Conservation (phyloP, 2,329 filamentous ascomycete species). For the Aspergillus pseudoglaucus region DNA sequence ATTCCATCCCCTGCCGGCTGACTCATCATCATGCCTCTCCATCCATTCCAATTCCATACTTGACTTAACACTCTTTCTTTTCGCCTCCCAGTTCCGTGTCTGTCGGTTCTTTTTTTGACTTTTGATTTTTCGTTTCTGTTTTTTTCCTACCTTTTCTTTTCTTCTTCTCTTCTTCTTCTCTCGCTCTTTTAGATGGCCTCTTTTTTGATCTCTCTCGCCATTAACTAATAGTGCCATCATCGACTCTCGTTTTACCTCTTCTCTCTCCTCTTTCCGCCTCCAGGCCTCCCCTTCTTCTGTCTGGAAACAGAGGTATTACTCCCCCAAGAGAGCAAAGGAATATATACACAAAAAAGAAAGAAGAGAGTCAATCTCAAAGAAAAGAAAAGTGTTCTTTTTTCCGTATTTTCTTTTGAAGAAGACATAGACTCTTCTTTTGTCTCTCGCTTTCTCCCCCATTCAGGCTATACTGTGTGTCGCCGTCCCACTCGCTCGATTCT, state of each 20-base stretch:
- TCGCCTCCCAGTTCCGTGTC: not conserved
- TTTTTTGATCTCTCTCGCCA: too few relatives aligned
- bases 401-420: slow-evolving; percentile 1
- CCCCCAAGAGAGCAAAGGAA: not conserved
- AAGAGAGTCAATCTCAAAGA: not conserved
- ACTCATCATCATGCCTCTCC: not conserved
- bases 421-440: not conserved
- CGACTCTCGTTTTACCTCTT: slow-evolving; percentile 6
- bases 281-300: slow-evolving; percentile 1
- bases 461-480: slow-evolving; percentile 28
- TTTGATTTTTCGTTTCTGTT: too few relatives aligned
- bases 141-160: not conserved
- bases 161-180: slow-evolving; percentile 1
- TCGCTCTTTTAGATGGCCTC: not conserved
- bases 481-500: slow-evolving; percentile 23
- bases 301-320: not conserved
- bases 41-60: not conserved
- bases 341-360: not conserved
- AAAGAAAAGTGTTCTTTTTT: not conserved
- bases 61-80: too few relatives aligned
- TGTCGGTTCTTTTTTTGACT: slow-evolving; percentile 1
- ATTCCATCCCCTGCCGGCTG: too few relatives aligned
- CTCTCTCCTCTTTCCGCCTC: slow-evolving; percentile 1
- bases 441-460: slow-evolving; percentile 4
- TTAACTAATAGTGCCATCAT: not conserved